phyloP scores from a whole-genome alignment of 768 basidiomycete genomes.

The Leccinum uliginosum region DNA sequence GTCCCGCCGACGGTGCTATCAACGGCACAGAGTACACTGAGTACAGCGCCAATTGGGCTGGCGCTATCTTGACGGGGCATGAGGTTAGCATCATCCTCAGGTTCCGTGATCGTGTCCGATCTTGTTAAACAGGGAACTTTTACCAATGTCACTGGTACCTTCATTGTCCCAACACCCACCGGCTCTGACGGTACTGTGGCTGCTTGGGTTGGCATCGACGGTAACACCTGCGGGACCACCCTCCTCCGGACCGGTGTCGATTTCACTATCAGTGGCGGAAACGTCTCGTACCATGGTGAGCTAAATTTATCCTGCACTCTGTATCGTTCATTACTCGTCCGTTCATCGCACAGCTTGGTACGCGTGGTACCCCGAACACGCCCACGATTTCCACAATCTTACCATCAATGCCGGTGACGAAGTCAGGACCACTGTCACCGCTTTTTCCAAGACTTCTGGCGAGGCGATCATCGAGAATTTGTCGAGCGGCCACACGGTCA shows the following conservation, averaged over 20 bases:
- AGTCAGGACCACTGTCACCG: background rate
- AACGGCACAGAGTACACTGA: too few species aligned
- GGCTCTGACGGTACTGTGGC: background rate
- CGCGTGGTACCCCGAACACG: background rate
- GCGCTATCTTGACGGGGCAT: too few species aligned
- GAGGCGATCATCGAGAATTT: background rate
- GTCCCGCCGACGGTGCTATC: background rate
- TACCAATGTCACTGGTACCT: too few species aligned
- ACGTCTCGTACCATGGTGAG: background rate
- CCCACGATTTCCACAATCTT: background rate
- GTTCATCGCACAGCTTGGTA: background rate
- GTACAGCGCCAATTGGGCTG: conserved; percentile 22
- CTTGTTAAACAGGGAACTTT: background rate
- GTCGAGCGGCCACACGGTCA: background rate
- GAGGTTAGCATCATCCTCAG: too few species aligned
- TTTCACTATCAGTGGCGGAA: background rate
- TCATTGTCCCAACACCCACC: background rate
- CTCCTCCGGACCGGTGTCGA: background rate
- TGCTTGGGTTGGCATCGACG: background rate
- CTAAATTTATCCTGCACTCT: background rate
- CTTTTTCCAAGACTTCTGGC: background rate
- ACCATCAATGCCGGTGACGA: background rate
- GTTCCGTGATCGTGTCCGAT: too few species aligned
- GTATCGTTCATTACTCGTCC: background rate
- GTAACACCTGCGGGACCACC: background rate